phyloP scores from a whole-genome alignment of 805 yeast genomes.

The Spathaspora arborariae region DNA sequence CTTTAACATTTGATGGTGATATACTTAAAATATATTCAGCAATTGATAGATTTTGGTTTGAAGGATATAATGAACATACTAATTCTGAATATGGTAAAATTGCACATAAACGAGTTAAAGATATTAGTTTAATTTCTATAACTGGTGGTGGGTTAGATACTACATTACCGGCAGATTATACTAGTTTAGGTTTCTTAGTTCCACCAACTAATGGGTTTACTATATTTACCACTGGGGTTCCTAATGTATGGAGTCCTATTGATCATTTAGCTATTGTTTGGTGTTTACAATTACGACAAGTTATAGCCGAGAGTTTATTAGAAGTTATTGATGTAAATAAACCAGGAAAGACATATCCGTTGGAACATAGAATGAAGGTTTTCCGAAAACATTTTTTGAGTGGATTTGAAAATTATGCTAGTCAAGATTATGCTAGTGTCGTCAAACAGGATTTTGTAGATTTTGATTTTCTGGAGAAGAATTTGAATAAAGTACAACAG shows the following conservation, averaged over 20 bases:
- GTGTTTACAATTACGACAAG: slow-evolving; percentile 83
- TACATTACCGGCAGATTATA: slow-evolving; percentile 86
- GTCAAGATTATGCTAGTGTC: not conserved
- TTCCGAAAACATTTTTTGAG: slow-evolving; percentile 47
- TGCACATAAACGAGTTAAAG: slow-evolving; percentile 45
- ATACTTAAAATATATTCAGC: slow-evolving; percentile 68
- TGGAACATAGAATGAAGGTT: slow-evolving; percentile 54
- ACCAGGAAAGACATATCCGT: slow-evolving; percentile 47
- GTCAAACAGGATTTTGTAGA: not conserved
- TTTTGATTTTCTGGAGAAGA: not conserved
- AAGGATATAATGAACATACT: slow-evolving; percentile 39
- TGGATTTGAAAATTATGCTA: slow-evolving; percentile 46
- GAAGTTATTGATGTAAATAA: slow-evolving; percentile 51
- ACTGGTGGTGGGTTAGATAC: slow-evolving; percentile 85
- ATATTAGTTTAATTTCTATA: slow-evolving; percentile 74
- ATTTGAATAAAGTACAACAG: not conserved
- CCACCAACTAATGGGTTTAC: slow-evolving; percentile 79
- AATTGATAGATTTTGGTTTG: slow-evolving; percentile 77
- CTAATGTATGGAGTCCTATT: slow-evolving; percentile 88
- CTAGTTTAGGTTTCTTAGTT: slow-evolving; percentile 65
- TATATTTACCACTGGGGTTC: slow-evolving; percentile 80
- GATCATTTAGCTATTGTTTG: slow-evolving; percentile 95
- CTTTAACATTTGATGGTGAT: slow-evolving; percentile 91
- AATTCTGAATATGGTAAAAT: slow-evolving; percentile 16
- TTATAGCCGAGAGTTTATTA: slow-evolving; percentile 55